Percentiles rank a stretch among this genome's conserved stretches.
phyloP scores from a whole-genome alignment of 2,329 filamentous ascomycete genomes.

The Chaetomium sp. region DNA sequence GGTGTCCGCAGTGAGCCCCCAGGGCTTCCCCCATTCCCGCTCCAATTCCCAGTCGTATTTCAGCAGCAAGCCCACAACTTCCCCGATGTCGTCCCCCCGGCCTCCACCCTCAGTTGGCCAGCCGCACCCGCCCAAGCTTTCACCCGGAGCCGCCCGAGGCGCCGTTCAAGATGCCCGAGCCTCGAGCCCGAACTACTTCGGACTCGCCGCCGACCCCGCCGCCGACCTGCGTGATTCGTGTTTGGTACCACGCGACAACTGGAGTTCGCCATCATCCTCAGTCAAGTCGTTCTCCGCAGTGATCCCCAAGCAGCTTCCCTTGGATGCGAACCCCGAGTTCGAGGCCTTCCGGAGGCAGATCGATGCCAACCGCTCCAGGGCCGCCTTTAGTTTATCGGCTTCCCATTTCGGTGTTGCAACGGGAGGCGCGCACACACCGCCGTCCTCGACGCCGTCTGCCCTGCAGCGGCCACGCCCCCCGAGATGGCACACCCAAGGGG shows the following conservation, averaged over 20 bases:
- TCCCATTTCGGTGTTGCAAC: slow-evolving; percentile 46
- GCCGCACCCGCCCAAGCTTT: slow-evolving; percentile 54
- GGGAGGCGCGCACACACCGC: slow-evolving; percentile 37
- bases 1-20: slow-evolving; percentile 42
- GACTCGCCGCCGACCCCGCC: slow-evolving; percentile 65
- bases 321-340: slow-evolving; percentile 79
- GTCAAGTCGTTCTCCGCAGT: slow-evolving; percentile 69
- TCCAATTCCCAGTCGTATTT: slow-evolving; percentile 46
- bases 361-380: slow-evolving; percentile 60
- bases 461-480: slow-evolving; percentile 47
- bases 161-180: slow-evolving; percentile 46
- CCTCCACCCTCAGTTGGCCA: slow-evolving; percentile 59
- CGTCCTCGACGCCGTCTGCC: slow-evolving; percentile 36
- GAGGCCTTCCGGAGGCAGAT: slow-evolving; percentile 75
- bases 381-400: slow-evolving; percentile 52
- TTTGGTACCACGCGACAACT: slow-evolving; percentile 67
- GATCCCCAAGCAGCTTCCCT: slow-evolving; percentile 67
- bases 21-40: slow-evolving; percentile 41
- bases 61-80: slow-evolving; percentile 49
- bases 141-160: slow-evolving; percentile 42
- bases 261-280: slow-evolving; percentile 72
- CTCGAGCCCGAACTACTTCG: slow-evolving; percentile 85
- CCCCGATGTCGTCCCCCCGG: slow-evolving; percentile 56
- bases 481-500: slow-evolving; percentile 53
- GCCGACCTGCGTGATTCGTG: slow-evolving; percentile 65